Conservation (phyloP, 148 eudicot species). For the Diospyros lotus region DNA sequence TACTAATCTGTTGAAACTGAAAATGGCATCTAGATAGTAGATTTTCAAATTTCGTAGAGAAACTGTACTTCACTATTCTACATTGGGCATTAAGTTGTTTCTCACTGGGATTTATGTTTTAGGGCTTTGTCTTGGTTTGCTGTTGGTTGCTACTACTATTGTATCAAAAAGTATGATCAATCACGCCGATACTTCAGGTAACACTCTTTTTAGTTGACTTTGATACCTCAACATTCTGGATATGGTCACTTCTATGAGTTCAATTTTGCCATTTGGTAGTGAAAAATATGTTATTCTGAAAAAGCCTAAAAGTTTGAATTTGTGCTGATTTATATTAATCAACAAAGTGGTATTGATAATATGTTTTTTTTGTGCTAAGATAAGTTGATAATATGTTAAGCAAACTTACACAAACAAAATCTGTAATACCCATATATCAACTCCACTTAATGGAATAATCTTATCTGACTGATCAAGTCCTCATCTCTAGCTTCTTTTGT, state of each 20-base stretch:
- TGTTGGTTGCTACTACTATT: slow-evolving; percentile 96
- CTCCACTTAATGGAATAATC: too few species aligned
- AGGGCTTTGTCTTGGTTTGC: slow-evolving; percentile 99
- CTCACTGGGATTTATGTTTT: slow-evolving; percentile 10
- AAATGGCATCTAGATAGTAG: not conserved
- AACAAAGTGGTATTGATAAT: too few species aligned
- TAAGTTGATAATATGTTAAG: too few species aligned
- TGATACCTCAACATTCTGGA: not conserved
- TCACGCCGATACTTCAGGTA: slow-evolving; percentile 96
- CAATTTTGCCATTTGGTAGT: not conserved
- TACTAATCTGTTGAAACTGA: slow-evolving; percentile 5
- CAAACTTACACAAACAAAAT: too few species aligned
- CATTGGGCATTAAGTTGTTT: not conserved
- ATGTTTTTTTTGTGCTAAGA: too few species aligned
- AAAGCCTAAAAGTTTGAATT: too few species aligned
- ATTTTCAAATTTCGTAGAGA: not conserved
- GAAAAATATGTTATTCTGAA: too few species aligned
- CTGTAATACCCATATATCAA: too few species aligned
- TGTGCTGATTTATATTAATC: too few species aligned
- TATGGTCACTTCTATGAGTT: not conserved
- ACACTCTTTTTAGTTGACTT: not conserved
- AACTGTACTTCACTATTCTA: not conserved
- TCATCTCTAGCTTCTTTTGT: too few species aligned
- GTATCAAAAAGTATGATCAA: slow-evolving; percentile 89
- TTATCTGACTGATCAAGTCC: too few species aligned